phyloP scores from a whole-genome alignment of 495 filamentous ascomycete species.

The Lindgomyces ingoldianus region DNA sequence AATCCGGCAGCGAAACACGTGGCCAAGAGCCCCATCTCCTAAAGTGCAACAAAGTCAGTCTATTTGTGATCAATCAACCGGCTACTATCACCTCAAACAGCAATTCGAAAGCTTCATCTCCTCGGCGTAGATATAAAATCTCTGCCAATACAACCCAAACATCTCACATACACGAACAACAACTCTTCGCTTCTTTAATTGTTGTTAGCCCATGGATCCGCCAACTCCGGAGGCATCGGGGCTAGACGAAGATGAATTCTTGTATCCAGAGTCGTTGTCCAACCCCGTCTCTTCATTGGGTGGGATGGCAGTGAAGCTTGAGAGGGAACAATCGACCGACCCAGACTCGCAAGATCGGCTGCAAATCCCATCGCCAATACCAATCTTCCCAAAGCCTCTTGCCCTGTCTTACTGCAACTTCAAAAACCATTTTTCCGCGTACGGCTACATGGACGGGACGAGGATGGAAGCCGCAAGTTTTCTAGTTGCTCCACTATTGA shows the following conservation, averaged over 20 bases:
- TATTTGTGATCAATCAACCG: neutral
- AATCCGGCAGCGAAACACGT: neutral
- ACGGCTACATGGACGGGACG: neutral
- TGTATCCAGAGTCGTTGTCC: neutral
- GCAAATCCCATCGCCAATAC: neutral
- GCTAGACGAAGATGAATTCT: neutral
- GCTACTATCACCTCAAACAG: neutral
- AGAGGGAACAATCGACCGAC: neutral
- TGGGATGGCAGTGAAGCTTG: neutral
- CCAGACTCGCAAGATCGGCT: too few relatives aligned
- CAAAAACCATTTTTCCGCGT: neutral
- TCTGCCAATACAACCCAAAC: neutral
- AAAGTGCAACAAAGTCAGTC: too few relatives aligned
- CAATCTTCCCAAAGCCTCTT: conserved; percentile 3
- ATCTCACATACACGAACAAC: neutral
- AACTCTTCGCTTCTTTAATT: neutral
- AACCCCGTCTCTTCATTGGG: neutral
- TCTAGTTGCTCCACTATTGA: neutral
- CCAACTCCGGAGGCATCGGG: neutral
- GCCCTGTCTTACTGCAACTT: neutral
- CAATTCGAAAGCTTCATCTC: neutral
- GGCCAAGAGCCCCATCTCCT: neutral
- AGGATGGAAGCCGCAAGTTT: neutral
- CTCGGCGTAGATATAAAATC: neutral
- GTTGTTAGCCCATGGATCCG: neutral